Conservation (phyloP, 2,329 filamentous ascomycete genomes). For the Aspergillus sojae region DNA sequence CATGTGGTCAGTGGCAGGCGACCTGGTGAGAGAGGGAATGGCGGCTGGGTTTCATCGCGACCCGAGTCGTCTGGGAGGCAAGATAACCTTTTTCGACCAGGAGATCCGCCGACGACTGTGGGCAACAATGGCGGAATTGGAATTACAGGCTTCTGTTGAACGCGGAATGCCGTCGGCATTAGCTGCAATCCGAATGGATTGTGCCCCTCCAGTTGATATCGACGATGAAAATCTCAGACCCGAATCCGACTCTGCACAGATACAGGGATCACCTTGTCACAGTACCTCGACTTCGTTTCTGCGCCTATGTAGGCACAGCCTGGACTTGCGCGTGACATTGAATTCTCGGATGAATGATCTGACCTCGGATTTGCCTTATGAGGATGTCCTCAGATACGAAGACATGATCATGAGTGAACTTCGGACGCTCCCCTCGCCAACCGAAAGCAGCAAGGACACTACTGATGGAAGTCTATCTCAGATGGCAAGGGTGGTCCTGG, state of each 20-base stretch:
- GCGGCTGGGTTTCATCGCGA: slow-evolving; percentile 55
- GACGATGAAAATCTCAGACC: not conserved
- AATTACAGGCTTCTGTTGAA: not conserved
- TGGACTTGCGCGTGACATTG: not conserved
- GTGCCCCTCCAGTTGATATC: not conserved
- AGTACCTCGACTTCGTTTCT: not conserved
- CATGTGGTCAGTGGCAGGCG: slow-evolving; percentile 52
- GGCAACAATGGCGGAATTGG: not conserved
- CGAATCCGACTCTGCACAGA: not conserved
- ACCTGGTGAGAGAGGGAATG: slow-evolving; percentile 52
- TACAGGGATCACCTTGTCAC: not conserved
- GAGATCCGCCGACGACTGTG: slow-evolving; percentile 40
- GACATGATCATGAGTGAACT: not conserved
- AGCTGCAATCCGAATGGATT: not conserved
- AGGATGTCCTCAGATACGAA: not conserved
- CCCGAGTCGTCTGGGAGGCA: slow-evolving; percentile 40
- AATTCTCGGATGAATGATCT: not conserved
- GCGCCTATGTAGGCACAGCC: not conserved
- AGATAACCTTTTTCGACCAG: slow-evolving; percentile 49
- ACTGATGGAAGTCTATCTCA: not conserved
- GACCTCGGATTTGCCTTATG: not conserved
- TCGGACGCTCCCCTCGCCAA: not conserved
- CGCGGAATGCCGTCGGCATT: not conserved
- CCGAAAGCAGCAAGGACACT: not conserved
- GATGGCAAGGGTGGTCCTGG: not conserved